Conservation (phyloP, 2,329 filamentous ascomycete genomes). For the Claviceps sorghi region DNA sequence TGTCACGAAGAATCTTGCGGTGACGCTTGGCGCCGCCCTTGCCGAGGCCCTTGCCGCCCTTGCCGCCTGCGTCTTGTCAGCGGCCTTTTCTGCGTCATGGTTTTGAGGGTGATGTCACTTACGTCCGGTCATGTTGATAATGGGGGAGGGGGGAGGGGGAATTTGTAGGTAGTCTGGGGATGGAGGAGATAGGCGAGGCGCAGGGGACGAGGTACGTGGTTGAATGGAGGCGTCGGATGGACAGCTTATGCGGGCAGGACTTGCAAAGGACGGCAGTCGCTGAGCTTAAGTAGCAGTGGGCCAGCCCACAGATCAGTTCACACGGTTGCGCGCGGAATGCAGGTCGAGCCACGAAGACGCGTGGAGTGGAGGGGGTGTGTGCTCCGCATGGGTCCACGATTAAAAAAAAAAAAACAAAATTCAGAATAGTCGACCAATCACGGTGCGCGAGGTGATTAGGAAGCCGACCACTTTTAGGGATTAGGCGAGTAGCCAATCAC, state of each 20-base stretch:
- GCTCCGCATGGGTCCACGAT: neutral
- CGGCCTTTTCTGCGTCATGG: constrained; percentile 1
- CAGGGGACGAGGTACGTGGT: neutral
- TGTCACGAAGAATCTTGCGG: constrained; percentile 97
- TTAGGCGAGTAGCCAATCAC: too few species aligned
- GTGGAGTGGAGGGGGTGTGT: neutral
- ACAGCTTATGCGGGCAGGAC: neutral
- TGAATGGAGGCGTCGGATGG: neutral
- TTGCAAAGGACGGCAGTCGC: constrained; percentile 14
- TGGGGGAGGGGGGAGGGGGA: constrained; percentile 2
- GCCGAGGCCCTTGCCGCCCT: constrained; percentile 94
- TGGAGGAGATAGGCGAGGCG: neutral
- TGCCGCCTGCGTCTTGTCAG: constrained; percentile 58
- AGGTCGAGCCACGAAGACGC: neutral
- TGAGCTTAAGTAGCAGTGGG: constrained; percentile 26
- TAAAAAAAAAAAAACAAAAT: neutral
- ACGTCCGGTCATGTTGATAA: constrained; percentile 55
- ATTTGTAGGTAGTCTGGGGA: neutral
- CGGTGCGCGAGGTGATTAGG: neutral
- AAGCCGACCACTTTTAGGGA: neutral
- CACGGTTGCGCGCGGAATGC: neutral
- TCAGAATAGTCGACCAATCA: neutral
- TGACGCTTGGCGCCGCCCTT: constrained; percentile 98
- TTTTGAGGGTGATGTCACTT: constrained; percentile 25
- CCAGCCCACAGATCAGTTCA: constrained; percentile 23